Conservation (phyloP, 352 stramenopile species). For the Pythium phragmiticola region DNA sequence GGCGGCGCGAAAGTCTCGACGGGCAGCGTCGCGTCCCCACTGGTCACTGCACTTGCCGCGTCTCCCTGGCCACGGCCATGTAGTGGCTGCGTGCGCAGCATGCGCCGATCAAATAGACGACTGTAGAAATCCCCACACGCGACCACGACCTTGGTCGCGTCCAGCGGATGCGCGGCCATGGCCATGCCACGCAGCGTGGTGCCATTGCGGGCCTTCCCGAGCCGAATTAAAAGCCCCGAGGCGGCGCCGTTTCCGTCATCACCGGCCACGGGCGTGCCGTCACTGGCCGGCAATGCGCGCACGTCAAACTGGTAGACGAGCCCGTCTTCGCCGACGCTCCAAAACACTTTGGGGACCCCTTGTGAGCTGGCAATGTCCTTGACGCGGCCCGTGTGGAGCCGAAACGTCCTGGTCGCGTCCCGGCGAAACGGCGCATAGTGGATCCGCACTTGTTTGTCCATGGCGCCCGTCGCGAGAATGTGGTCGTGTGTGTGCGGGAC, state of each 20-base stretch:
- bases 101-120: conserved; percentile 73
- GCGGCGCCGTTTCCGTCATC: conserved; percentile 29
- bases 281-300: conserved; percentile 42
- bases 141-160: conserved; percentile 67
- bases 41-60: conserved; percentile 13
- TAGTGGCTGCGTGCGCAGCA: conserved; percentile 53
- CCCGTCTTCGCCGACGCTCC: conserved; percentile 84
- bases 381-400: conserved; percentile 69
- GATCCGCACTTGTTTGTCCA: conserved; percentile 85
- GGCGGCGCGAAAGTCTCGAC: conserved; percentile 70
- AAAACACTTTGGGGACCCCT: conserved; percentile 78
- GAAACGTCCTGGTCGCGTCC: conserved; percentile 61
- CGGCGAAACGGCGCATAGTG: conserved; percentile 81
- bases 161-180: conserved; percentile 66
- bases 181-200: conserved; percentile 60
- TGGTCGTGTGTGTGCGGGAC: conserved; percentile 79
- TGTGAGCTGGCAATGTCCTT: conserved; percentile 77
- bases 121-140: conserved; percentile 82
- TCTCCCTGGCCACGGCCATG: conserved; percentile 17
- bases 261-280: conserved; percentile 26
- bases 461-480: conserved; percentile 71
- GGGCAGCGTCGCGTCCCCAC: conserved; percentile 40
- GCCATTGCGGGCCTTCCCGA: conserved; percentile 54
- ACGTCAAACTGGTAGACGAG: conserved; percentile 85
- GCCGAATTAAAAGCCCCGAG: conserved; percentile 61